Percentiles rank a stretch among this genome's conserved stretches.
phyloP scores from a whole-genome alignment of 164 flowering plant species.

The Liriodendron chinense region DNA sequence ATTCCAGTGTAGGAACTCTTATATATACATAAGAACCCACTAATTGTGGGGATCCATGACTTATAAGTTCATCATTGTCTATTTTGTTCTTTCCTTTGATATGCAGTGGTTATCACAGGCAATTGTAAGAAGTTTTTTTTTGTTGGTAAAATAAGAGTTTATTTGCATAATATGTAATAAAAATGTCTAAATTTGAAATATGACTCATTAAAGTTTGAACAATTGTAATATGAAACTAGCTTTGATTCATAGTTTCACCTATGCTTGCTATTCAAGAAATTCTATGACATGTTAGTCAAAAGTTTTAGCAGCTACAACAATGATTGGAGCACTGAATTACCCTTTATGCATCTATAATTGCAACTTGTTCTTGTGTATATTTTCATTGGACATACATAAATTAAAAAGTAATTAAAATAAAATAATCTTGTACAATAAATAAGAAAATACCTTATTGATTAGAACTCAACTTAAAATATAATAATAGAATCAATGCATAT shows the following conservation, averaged over 20 bases:
- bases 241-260: not conserved
- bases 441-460: not conserved
- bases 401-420: constrained; percentile 68
- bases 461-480: too few species aligned
- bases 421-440: constrained; percentile 59
- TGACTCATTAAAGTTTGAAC: constrained; percentile 1
- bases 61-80: constrained; percentile 23
- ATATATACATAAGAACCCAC: constrained; percentile 29
- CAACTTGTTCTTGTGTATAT: constrained; percentile 59
- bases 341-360: constrained; percentile 41
- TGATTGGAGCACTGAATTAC: constrained; percentile 73
- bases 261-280: constrained; percentile 67
- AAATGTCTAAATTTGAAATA: not conserved
- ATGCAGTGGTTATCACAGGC: constrained; percentile 55
- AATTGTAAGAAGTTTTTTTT: constrained; percentile 47
- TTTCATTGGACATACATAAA: constrained; percentile 85
- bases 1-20: constrained; percentile 83
- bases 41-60: constrained; percentile 26
- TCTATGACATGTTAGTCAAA: constrained; percentile 49
- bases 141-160: constrained; percentile 69
- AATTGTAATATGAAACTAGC: not conserved
- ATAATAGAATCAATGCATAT: too few species aligned
- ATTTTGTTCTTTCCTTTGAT: constrained; percentile 38
- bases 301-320: constrained; percentile 63
- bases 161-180: constrained; percentile 45